Conservation (phyloP, 2,329 filamentous ascomycete genomes). For the Camptophora hylomeconis region DNA sequence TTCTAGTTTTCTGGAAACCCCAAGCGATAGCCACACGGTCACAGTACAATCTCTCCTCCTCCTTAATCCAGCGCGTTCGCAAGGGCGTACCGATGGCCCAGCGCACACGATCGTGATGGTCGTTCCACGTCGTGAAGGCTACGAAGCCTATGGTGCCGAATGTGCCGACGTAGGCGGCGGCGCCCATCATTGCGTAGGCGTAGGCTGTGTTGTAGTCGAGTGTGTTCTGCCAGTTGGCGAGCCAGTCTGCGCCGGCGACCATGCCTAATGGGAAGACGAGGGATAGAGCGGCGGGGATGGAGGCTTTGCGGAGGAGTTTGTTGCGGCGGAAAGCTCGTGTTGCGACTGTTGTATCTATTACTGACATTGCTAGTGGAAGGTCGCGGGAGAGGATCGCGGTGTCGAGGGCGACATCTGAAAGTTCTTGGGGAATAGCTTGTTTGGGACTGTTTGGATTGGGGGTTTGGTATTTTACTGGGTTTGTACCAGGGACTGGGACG, state of each 20-base stretch:
- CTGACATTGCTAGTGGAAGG: constrained; percentile 63
- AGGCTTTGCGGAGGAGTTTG: constrained; percentile 30
- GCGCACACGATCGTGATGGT: constrained; percentile 87
- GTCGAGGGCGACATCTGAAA: constrained; percentile 62
- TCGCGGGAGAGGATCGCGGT: constrained; percentile 69
- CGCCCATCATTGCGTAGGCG: constrained; percentile 63
- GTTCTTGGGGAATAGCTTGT: constrained; percentile 56
- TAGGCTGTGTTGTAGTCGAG: constrained; percentile 67
- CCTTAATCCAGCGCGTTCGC: constrained; percentile 69
- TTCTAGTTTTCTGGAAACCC: constrained; percentile 73
- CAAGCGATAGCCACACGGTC: constrained; percentile 79
- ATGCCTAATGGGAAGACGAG: constrained; percentile 55
- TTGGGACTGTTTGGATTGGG: constrained; percentile 56
- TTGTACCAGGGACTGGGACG: constrained; percentile 47
- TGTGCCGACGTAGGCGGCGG: constrained; percentile 70
- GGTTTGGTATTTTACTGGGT: constrained; percentile 45
- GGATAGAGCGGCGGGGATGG: constrained; percentile 26
- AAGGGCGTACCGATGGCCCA: constrained; percentile 77
- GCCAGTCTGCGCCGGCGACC: constrained; percentile 28
- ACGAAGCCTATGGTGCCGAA: constrained; percentile 73
- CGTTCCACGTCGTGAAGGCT: constrained; percentile 74
- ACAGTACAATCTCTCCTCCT: constrained; percentile 77
- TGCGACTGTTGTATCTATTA: constrained; percentile 50
- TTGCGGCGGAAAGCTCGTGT: constrained; percentile 29
- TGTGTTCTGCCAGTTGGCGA: constrained; percentile 55